phyloP scores from a whole-genome alignment of 768 basidiomycete genomes.

The Psilocybe tampanensis region DNA sequence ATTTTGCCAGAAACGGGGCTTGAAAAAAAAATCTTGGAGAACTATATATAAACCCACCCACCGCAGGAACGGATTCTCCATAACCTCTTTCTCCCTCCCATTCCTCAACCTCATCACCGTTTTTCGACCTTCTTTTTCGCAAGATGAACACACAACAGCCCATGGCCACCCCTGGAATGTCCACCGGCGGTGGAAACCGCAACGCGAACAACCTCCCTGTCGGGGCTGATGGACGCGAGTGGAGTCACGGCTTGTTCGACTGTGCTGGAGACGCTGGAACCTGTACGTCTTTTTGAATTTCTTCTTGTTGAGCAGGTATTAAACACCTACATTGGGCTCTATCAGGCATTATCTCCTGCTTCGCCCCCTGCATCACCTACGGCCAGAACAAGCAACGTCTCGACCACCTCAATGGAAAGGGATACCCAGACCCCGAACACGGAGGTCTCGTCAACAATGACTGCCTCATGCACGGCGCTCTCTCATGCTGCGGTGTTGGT shows the following conservation, averaged over 20 bases:
- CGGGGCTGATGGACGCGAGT: conserved; percentile 35
- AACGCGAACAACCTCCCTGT: conserved; percentile 36
- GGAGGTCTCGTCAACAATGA: conserved; percentile 15
- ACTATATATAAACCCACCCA: not conserved
- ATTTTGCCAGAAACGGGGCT: not conserved
- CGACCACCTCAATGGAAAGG: conserved; percentile 17
- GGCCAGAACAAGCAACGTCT: conserved; percentile 19
- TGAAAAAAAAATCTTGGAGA: not conserved
- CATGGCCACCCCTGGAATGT: conserved; percentile 24
- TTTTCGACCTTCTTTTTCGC: not conserved
- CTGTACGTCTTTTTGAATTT: conserved; percentile 23
- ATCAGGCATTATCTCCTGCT: conserved; percentile 20
- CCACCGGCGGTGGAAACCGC: conserved; percentile 28
- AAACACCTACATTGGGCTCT: not conserved
- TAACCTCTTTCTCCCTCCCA: not conserved
- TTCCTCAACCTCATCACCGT: not conserved
- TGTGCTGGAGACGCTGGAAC: conserved; percentile 35
- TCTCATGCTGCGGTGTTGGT: conserved; percentile 17
- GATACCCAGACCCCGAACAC: conserved; percentile 18
- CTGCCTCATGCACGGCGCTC: conserved; percentile 9
- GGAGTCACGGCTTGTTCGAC: conserved; percentile 35
- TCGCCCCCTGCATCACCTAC: conserved; percentile 24
- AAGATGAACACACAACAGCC: conserved; percentile 22
- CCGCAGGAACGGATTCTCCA: not conserved
- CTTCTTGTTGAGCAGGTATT: not conserved